Evolutionary conservation across 306 rosid genomes (phyloP).

Genomic region (Pyrus bretschneideri): DNA sequence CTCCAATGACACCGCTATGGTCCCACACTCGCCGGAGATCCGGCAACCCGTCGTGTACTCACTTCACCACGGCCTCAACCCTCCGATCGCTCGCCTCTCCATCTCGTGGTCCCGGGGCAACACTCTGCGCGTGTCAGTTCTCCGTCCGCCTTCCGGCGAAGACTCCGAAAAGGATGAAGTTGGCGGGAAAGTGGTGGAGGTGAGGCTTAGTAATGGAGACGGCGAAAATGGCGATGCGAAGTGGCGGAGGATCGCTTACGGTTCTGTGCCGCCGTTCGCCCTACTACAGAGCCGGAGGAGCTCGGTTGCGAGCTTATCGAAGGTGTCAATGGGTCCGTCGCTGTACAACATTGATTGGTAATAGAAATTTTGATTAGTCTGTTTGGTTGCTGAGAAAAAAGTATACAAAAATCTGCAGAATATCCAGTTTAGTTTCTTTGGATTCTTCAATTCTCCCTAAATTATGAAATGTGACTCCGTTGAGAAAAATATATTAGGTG

Average conservation of each 20-base stretch:
- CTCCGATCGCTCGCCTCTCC: conserved; percentile 62
- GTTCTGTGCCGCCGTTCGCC: conserved; percentile 79
- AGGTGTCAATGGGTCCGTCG: conserved; percentile 38
- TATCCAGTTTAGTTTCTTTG: neutral
- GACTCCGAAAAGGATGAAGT: conserved; percentile 20
- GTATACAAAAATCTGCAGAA: neutral
- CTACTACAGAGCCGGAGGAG: conserved; percentile 74
- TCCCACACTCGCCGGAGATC: conserved; percentile 33
- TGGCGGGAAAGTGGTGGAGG: conserved; percentile 68
- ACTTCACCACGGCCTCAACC: conserved; percentile 52
- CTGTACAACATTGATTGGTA: conserved; percentile 72
- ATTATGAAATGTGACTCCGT: neutral
- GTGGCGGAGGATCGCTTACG: conserved; percentile 70
- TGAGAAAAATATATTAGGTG: conserved; percentile 44
- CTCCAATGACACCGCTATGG: conserved; percentile 30
- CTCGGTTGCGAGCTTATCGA: conserved; percentile 41
- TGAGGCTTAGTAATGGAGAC: conserved; percentile 55
- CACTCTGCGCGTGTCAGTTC: conserved; percentile 66
- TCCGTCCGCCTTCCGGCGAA: conserved; percentile 17
- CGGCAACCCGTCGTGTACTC: conserved; percentile 34
- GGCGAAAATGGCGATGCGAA: conserved; percentile 46
- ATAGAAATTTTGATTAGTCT: neutral
- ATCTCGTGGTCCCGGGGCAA: conserved; percentile 85
- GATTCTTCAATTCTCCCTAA: neutral
- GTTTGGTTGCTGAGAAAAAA: neutral